Evolutionary conservation across 2,329 filamentous ascomycete genomes (phyloP), one percentile per base, ranked within the genome.

Genomic region (Huntiella abstrusa): DNA sequence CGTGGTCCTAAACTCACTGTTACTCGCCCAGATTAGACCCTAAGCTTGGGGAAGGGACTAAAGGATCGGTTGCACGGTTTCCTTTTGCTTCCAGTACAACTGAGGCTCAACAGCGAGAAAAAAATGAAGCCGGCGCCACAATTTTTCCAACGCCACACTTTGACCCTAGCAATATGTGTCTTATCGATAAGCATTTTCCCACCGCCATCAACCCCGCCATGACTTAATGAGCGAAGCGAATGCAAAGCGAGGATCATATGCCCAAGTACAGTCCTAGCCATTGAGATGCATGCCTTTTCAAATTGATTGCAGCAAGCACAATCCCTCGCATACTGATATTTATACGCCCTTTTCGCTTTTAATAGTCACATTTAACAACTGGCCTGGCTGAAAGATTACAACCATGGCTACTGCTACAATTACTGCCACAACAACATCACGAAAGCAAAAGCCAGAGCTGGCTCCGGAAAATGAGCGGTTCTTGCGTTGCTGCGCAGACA

Each of bases 401-500:
- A 35, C 17, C 36, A 67, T 65, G 64, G 60, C 59, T 43, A 66
- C 64, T 45, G 64, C 59, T 51, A 86, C 86, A n/a, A 68, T 28
- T 28, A 69, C 64, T 19, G 56, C 81, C 68, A 79, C 80, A 41
- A 66, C 63, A 22, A 68, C 74, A 36, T 68, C 74, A 58, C 81
- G 77, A 55, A 91, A 84, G 62, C 80, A 71, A 57, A 61, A 75
- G 56, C 66, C 73, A 54, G 84, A 87, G 55, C 71, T 94, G 10
- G 74, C 85, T 2, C 84, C 91, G 19, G 91, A 98, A 64, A 94
- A 87, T 63, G 91, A 98, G 65, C 79, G 91, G 45, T 95, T 83
- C 61, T 75, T 96, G 62, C 77, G 86, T 60, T 91, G 86, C 55
- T 98, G 92, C 62, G 87, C 88, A 52, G 92, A 98, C 56, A 87